A percentile compares a stretch with the other conserved stretches of the same genome.
Conservation (phyloP, 257 asterid species). For the Solanum ossicruentum region DNA sequence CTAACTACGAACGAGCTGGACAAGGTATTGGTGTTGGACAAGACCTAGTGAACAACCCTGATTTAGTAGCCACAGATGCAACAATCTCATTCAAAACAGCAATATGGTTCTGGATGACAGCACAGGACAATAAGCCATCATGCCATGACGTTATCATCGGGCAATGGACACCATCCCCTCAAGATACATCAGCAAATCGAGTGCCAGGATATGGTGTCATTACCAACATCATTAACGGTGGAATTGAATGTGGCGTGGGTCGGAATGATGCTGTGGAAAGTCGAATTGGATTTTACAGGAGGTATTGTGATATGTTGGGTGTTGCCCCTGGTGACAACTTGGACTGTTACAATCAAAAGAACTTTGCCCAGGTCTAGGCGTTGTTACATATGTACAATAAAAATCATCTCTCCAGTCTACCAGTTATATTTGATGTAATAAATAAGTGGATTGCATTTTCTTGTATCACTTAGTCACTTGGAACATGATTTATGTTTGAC, state of each 20-base stretch:
- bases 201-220: conserved; percentile 19
- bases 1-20: conserved; percentile 21
- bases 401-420: background rate
- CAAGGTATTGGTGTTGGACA: conserved; percentile 10
- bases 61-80: conserved; percentile 15
- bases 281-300: conserved; percentile 17
- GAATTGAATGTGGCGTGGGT: conserved; percentile 13
- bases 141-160: conserved; percentile 16
- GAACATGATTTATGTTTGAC: too few species aligned
- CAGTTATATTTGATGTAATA: background rate
- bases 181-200: conserved; percentile 9
- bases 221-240: conserved; percentile 26
- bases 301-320: conserved; percentile 10
- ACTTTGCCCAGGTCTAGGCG: background rate
- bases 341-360: conserved; percentile 18
- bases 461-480: too few species aligned
- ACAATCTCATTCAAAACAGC: conserved; percentile 24
- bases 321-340: conserved; percentile 14
- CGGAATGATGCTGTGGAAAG: background rate
- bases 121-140: conserved; percentile 21
- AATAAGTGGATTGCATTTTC: background rate
- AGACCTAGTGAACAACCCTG: conserved; percentile 21
- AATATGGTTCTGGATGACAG: conserved; percentile 31
- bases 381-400: background rate
- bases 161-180: conserved; percentile 15